These are phyloP conservation scores for Lodderomyces metapsilosis DNA, from an alignment of 1,139 yeast genomes.

Conservation along the genomic window DNA sequence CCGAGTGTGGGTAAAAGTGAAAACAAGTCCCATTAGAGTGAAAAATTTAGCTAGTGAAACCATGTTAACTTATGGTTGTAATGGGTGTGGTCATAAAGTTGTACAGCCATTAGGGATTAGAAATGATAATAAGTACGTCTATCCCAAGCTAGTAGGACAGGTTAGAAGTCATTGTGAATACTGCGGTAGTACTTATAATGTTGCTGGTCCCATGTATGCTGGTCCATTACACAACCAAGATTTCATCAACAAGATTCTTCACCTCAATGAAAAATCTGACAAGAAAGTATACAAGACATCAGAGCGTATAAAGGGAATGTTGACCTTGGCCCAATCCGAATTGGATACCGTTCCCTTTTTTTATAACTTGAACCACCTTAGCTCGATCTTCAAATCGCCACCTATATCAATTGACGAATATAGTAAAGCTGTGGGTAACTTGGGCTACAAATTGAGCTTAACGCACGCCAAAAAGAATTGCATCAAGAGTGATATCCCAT, in stretches of 20 bases:
- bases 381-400: slow-evolving; percentile 74
- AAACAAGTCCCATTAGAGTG: slow-evolving; percentile 75
- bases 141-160: slow-evolving; percentile 44
- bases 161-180: slow-evolving; percentile 57
- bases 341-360: slow-evolving; percentile 69
- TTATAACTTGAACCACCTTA: slow-evolving; percentile 73
- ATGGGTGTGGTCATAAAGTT: slow-evolving; percentile 77
- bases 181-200: slow-evolving; percentile 68
- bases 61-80: slow-evolving; percentile 79
- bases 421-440: slow-evolving; percentile 79
- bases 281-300: slow-evolving; percentile 42
- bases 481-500: slow-evolving; percentile 87
- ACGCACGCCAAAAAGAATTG: slow-evolving; percentile 89
- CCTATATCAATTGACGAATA: slow-evolving; percentile 77
- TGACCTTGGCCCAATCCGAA: slow-evolving; percentile 77
- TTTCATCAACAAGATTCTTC: slow-evolving; percentile 63
- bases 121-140: slow-evolving; percentile 29
- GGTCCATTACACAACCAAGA: slow-evolving; percentile 69
- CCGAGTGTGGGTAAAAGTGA: slow-evolving; percentile 75
- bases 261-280: slow-evolving; percentile 38
- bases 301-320: slow-evolving; percentile 88
- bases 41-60: slow-evolving; percentile 72
- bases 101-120: slow-evolving; percentile 71
- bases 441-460: slow-evolving; percentile 71
- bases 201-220: slow-evolving; percentile 97